Evolutionary conservation across 306 rosid species (phyloP).

Genomic region (Lablab purpureus): DNA sequence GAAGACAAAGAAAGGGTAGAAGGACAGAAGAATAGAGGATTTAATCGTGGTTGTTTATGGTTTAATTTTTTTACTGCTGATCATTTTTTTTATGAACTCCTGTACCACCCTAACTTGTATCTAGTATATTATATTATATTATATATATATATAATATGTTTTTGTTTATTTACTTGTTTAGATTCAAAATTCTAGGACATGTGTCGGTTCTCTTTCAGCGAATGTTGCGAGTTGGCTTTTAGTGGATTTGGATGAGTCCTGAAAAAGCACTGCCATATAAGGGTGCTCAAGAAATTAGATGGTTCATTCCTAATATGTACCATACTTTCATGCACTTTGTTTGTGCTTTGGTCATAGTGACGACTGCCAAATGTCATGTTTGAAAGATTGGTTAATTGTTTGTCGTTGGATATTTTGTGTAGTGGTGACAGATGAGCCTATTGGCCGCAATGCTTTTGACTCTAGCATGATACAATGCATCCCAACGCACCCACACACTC

Average conservation of each 20-base stretch:
- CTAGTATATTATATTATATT: not conserved
- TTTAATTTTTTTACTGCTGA: constrained; percentile 37
- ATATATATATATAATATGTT: not conserved
- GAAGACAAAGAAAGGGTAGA: not conserved
- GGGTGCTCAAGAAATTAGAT: constrained; percentile 3
- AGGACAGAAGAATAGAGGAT: constrained; percentile 12
- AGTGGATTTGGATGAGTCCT: not conserved
- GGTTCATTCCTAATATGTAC: constrained; percentile 23
- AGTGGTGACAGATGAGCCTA: constrained; percentile 28
- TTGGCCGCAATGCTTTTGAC: constrained; percentile 24
- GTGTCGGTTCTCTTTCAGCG: constrained; percentile 21
- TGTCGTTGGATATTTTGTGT: constrained; percentile 5
- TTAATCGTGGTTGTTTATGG: constrained; percentile 6
- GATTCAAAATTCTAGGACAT: constrained; percentile 1
- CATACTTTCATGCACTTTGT: not conserved
- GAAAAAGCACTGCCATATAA: constrained; percentile 9
- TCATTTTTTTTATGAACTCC: constrained; percentile 31
- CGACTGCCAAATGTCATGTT: constrained; percentile 16
- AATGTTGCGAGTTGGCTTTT: constrained; percentile 33
- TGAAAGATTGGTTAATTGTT: not conserved
- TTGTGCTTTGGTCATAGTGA: constrained; percentile 35
- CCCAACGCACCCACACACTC: constrained; percentile 8
- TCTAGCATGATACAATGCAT: not conserved
- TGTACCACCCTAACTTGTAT: constrained; percentile 15
- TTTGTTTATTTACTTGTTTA: constrained; percentile 2